These are phyloP conservation scores for Stachybotrys elegans DNA, from an alignment of 2,329 filamentous ascomycete genomes.

Conservation along the genomic window DNA sequence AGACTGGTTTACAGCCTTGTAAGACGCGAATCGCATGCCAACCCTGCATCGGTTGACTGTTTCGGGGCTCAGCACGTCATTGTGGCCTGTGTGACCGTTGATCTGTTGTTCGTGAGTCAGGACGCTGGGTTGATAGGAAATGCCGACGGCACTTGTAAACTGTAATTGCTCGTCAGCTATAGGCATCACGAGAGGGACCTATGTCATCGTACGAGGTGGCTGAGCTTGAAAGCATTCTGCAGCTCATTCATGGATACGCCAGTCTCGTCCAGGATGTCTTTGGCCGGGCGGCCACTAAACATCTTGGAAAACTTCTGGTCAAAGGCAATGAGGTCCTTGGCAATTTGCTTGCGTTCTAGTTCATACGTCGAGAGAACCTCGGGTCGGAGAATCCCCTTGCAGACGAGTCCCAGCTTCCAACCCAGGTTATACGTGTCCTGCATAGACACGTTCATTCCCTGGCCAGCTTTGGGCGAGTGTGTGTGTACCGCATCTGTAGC, in stretches of 20 bases:
- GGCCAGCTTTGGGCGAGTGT: conserved; percentile 56
- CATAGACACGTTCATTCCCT: conserved; percentile 70
- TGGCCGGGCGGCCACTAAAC: conserved; percentile 39
- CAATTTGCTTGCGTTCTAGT: conserved; percentile 42
- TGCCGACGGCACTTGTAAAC: conserved; percentile 19
- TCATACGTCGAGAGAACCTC: conserved; percentile 44
- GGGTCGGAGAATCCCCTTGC: conserved; percentile 28
- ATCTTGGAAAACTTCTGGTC: conserved; percentile 26
- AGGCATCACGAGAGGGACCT: neutral
- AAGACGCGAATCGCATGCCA: conserved; percentile 54
- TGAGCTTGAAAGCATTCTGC: conserved; percentile 55
- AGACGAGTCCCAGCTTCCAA: conserved; percentile 48
- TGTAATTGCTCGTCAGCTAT: neutral
- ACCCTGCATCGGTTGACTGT: conserved; percentile 8
- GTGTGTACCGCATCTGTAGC: conserved; percentile 45
- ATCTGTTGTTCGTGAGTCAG: too few relatives aligned
- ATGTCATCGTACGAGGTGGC: conserved; percentile 26
- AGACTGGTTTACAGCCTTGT: conserved; percentile 55
- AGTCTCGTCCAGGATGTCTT: conserved; percentile 55
- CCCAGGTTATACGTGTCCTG: conserved; percentile 55
- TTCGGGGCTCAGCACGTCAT: too few relatives aligned
- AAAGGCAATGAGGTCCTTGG: conserved; percentile 39
- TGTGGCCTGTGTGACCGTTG: too few relatives aligned
- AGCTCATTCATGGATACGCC: conserved; percentile 60
- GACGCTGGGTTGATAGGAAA: neutral